Percentiles rank a stretch among this genome's conserved stretches.
Conservation (phyloP, 2,329 filamentous ascomycete species). For the Thermochaetoides dissita region DNA sequence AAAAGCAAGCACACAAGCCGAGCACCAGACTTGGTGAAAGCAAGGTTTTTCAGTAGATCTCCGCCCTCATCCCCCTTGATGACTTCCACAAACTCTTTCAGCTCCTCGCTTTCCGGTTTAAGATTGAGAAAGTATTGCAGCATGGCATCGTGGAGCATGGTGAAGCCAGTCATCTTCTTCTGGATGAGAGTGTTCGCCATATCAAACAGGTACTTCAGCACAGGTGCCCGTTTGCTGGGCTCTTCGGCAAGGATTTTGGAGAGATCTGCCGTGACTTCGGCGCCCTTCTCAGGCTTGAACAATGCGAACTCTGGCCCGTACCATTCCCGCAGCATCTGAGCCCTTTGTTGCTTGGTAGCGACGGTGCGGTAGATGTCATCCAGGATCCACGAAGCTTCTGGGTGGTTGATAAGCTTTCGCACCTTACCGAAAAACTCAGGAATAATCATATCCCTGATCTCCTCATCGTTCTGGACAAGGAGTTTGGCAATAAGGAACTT, state of each 20-base stretch:
- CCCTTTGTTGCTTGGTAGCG: constrained; percentile 75
- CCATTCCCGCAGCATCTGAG: constrained; percentile 78
- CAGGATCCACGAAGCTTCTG: constrained; percentile 92
- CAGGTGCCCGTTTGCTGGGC: constrained; percentile 73
- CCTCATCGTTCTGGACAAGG: constrained; percentile 76
- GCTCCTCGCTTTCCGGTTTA: constrained; percentile 63
- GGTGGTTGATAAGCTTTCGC: constrained; percentile 84
- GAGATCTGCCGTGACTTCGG: constrained; percentile 52
- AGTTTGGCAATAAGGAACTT: constrained; percentile 96
- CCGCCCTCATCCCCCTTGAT: constrained; percentile 85
- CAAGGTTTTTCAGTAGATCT: constrained; percentile 85
- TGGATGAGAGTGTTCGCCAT: constrained; percentile 87
- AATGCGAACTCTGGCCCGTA: constrained; percentile 88
- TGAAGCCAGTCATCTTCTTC: constrained; percentile 94
- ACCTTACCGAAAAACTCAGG: constrained; percentile 93
- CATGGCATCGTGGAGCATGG: constrained; percentile 97
- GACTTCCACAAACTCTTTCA: constrained; percentile 75
- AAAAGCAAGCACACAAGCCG: constrained; percentile 68
- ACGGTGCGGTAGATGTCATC: constrained; percentile 91
- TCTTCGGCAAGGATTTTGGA: constrained; percentile 58
- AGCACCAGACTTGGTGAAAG: constrained; percentile 82
- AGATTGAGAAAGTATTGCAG: constrained; percentile 84
- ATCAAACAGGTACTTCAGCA: constrained; percentile 72
- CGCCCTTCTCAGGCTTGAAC: constrained; percentile 45
- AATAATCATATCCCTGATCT: constrained; percentile 77